Evolutionary conservation across 352 stramenopile genomes (phyloP).

Genomic region (Thraustochytrium striatum): DNA sequence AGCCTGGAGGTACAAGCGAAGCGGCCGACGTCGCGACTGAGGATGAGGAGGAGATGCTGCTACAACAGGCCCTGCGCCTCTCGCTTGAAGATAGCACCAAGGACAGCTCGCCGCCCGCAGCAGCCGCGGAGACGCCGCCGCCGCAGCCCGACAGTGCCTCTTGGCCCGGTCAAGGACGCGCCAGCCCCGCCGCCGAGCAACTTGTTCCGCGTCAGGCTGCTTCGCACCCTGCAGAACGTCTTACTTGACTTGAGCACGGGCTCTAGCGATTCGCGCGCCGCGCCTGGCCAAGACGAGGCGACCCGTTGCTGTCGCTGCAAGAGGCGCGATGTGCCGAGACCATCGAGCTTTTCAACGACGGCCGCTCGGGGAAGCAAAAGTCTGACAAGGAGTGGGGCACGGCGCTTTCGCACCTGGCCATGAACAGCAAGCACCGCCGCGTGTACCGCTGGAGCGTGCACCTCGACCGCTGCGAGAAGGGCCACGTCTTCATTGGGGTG

Average conservation of each 20-base stretch:
- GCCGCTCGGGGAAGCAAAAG: slow-evolving; percentile 76
- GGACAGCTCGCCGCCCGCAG: slow-evolving; percentile 51
- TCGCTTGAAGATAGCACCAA: slow-evolving; percentile 56
- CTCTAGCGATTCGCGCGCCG: neutral
- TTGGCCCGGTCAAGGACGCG: too few relatives aligned
- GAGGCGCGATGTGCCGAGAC: slow-evolving; percentile 74
- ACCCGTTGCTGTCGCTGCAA: slow-evolving; percentile 68
- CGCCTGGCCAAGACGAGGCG: neutral
- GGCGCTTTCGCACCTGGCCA: slow-evolving; percentile 73
- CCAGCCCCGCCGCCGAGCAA: too few relatives aligned
- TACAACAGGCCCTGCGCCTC: slow-evolving; percentile 65
- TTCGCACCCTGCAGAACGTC: neutral
- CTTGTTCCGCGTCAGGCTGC: neutral
- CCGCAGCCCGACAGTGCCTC: too few relatives aligned
- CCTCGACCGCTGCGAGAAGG: slow-evolving; percentile 77
- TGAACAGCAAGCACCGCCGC: slow-evolving; percentile 70
- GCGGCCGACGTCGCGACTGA: slow-evolving; percentile 28
- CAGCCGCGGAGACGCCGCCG: neutral
- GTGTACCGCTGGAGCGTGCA: slow-evolving; percentile 78
- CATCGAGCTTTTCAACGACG: slow-evolving; percentile 74
- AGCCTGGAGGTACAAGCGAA: neutral
- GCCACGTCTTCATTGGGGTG: slow-evolving; percentile 79
- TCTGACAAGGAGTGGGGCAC: slow-evolving; percentile 82
- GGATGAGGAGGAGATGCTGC: slow-evolving; percentile 65
- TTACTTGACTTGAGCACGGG: neutral